Evolutionary conservation across 108 stramenopile species (phyloP).

Genomic region (Aurantiochytrium sp.): DNA sequence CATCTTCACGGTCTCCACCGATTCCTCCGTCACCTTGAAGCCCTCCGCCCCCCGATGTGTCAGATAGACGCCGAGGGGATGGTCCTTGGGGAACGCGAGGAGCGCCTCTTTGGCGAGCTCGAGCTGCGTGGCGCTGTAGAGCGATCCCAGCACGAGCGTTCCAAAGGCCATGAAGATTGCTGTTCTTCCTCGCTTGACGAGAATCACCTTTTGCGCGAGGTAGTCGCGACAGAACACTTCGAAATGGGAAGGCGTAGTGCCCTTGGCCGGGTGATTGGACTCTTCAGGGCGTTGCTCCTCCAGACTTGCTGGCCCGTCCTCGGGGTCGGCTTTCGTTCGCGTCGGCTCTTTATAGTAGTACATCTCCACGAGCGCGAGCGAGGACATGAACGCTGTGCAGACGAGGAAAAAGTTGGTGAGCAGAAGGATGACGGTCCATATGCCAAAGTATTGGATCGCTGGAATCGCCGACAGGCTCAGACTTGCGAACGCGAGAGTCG

Average conservation of each 20-base stretch:
- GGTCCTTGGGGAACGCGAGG: not conserved
- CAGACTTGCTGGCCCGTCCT: no score
- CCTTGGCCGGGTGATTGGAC: no score
- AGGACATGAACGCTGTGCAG: not conserved
- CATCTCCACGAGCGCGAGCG: not conserved
- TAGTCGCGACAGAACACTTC: no score
- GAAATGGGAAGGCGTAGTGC: no score
- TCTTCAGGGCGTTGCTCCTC: no score
- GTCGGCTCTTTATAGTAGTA: not conserved
- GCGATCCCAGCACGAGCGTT: no score
- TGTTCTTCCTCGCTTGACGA: no score
- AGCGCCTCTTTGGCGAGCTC: not conserved
- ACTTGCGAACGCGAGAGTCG: constrained; percentile 33
- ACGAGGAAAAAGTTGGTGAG: constrained; percentile 36
- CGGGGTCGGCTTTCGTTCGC: no score
- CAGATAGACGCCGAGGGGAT: not conserved
- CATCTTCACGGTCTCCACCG: not conserved
- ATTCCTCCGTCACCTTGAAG: not conserved
- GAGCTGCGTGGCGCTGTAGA: not conserved
- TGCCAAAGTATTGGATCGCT: constrained; percentile 36
- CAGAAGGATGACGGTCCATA: constrained; percentile 33
- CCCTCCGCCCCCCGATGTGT: not conserved
- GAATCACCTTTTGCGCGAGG: no score
- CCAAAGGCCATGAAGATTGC: no score
- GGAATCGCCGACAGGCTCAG: constrained; percentile 18